phyloP scores from a whole-genome alignment of 305 asterid species.

The Nicotiana rustica region DNA sequence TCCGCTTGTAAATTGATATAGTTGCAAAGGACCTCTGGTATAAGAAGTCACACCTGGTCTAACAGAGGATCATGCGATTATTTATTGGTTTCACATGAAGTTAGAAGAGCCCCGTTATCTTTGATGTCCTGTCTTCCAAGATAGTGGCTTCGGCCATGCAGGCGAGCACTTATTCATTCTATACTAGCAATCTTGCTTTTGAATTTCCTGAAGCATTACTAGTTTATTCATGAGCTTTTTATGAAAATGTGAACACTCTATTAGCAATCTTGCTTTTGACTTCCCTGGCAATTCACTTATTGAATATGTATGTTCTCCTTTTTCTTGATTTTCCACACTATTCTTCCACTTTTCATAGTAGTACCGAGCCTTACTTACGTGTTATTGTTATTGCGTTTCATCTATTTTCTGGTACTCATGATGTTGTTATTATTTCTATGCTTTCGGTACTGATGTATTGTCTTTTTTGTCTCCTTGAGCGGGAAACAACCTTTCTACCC shows the following conservation, averaged over 20 bases:
- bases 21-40: constrained; percentile 27
- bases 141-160: neutral
- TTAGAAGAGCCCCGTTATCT: neutral
- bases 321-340: neutral
- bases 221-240: neutral
- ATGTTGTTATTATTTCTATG: no score
- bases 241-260: neutral
- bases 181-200: neutral
- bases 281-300: neutral
- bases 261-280: neutral
- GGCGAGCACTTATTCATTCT: constrained; percentile 9
- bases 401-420: no score
- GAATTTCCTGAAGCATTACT: neutral
- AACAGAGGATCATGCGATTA: neutral
- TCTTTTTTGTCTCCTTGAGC: no score
- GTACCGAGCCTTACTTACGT: no score
- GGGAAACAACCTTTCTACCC: no score
- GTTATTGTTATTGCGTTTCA: no score
- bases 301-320: constrained; percentile 12
- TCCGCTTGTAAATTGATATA: neutral
- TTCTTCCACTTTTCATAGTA: no score
- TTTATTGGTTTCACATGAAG: neutral
- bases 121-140: neutral
- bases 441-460: no score
- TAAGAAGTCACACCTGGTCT: constrained; percentile 7